Evolutionary conservation across 192 early-diverging fungal species (phyloP).

Genomic region (Coemansia sp.): DNA sequence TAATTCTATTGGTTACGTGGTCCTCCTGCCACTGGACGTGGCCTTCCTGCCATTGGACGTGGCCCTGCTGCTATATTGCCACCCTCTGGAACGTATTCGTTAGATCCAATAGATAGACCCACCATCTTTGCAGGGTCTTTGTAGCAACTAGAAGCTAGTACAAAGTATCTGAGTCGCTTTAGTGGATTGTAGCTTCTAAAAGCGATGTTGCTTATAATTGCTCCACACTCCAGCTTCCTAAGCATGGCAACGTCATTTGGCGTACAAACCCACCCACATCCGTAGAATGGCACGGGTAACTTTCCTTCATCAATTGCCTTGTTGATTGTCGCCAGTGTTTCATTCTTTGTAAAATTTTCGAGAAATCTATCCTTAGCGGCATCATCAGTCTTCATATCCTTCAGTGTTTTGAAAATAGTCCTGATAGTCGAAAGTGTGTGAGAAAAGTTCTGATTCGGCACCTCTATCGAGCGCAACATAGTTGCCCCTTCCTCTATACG

Average conservation of each 20-base stretch:
- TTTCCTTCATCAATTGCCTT: background rate
- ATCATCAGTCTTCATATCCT: background rate
- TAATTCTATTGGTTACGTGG: too few relatives aligned
- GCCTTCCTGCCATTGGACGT: background rate
- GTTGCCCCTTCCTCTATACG: conserved; percentile 88
- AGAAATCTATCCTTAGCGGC: background rate
- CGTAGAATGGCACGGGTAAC: background rate
- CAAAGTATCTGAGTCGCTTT: background rate
- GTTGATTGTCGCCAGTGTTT: background rate
- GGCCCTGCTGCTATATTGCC: background rate
- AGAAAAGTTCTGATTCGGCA: conserved; percentile 57
- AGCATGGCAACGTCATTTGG: background rate
- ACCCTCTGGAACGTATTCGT: background rate
- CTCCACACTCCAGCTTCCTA: background rate
- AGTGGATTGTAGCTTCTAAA: background rate
- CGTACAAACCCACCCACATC: background rate
- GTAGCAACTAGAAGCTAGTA: background rate
- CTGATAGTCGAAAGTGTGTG: background rate
- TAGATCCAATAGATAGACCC: background rate
- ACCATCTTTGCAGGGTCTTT: background rate
- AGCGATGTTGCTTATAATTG: background rate
- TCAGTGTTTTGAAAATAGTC: background rate
- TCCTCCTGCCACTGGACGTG: background rate
- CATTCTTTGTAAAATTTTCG: background rate
- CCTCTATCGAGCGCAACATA: conserved; percentile 93